Percentiles rank a stretch among this genome's conserved stretches.
phyloP scores from a whole-genome alignment of 345 rosid genomes.

The Stellera chamaejasme region DNA sequence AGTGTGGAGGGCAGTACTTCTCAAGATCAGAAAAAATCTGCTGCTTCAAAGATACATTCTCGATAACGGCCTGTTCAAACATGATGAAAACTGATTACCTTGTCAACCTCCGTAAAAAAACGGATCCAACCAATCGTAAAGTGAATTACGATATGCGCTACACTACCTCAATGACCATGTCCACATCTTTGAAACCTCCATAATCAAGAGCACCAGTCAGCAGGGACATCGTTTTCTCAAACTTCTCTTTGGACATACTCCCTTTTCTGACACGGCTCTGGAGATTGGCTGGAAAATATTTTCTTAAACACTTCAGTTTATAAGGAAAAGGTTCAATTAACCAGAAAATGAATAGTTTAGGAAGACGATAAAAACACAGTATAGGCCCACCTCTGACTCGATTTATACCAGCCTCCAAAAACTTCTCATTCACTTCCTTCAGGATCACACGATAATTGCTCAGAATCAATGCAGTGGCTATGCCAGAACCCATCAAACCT shows the following conservation, averaged over 20 bases:
- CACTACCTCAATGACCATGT: constrained; percentile 92
- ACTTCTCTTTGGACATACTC: constrained; percentile 67
- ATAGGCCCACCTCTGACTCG: constrained; percentile 64
- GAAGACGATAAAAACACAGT: background rate
- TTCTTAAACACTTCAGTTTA: constrained; percentile 2
- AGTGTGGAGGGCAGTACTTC: constrained; percentile 78
- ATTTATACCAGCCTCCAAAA: constrained; percentile 77
- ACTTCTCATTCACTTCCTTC: constrained; percentile 85
- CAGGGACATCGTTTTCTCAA: constrained; percentile 69
- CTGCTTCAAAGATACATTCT: constrained; percentile 86
- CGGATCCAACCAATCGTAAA: background rate
- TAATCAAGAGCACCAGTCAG: constrained; percentile 78
- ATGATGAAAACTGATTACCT: constrained; percentile 1
- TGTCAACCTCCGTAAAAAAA: constrained; percentile 9
- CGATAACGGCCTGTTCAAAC: constrained; percentile 84
- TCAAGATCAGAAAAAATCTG: constrained; percentile 92
- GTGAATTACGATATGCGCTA: constrained; percentile 3
- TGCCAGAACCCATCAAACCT: constrained; percentile 98
- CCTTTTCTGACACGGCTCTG: constrained; percentile 89
- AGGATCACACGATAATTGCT: constrained; percentile 74
- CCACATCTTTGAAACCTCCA: constrained; percentile 81
- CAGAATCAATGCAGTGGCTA: constrained; percentile 83
- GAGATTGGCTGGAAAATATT: constrained; percentile 58
- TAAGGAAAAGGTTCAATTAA: constrained; percentile 11
- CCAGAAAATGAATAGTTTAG: background rate